Conservation (phyloP, 208 protist genomes). For the Polymyxa betae region DNA sequence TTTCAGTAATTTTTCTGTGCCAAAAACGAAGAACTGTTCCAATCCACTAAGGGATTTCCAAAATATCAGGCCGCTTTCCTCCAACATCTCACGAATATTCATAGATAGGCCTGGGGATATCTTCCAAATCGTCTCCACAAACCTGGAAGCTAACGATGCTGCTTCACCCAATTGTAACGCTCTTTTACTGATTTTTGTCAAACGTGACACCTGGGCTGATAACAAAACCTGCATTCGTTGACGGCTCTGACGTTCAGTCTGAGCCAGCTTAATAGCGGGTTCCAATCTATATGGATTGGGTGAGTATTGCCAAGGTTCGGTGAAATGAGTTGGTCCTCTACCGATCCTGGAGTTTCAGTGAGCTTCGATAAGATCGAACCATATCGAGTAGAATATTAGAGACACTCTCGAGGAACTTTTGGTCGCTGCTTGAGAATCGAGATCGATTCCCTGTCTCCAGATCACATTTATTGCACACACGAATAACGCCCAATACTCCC, state of each 20-base stretch:
- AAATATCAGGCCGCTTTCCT: neutral
- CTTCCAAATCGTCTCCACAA: neutral
- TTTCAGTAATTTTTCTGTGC: neutral
- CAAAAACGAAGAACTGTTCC: neutral
- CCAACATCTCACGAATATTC: neutral
- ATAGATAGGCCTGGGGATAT: neutral
- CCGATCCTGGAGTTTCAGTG: slow-evolving; percentile 29
- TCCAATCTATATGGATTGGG: slow-evolving; percentile 9
- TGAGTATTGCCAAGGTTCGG: neutral
- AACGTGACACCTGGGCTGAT: neutral
- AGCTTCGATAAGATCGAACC: neutral
- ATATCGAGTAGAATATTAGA: neutral
- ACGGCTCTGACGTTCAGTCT: neutral
- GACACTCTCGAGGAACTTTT: slow-evolving; percentile 4
- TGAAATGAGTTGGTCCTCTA: neutral
- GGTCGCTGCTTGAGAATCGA: neutral
- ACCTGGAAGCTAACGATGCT: neutral
- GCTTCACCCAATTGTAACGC: neutral
- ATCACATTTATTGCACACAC: slow-evolving; percentile 30
- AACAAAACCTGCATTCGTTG: slow-evolving; percentile 45
- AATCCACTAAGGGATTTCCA: neutral
- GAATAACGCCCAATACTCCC: slow-evolving; percentile 22
- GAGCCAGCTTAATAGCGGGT: slow-evolving; percentile 19
- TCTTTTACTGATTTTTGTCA: neutral
- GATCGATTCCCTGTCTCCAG: neutral